Percentiles rank a stretch among this genome's conserved stretches.
These are phyloP conservation scores for Starmerella apis DNA, from an alignment of 805 yeast genomes.

Conservation along the genomic window DNA sequence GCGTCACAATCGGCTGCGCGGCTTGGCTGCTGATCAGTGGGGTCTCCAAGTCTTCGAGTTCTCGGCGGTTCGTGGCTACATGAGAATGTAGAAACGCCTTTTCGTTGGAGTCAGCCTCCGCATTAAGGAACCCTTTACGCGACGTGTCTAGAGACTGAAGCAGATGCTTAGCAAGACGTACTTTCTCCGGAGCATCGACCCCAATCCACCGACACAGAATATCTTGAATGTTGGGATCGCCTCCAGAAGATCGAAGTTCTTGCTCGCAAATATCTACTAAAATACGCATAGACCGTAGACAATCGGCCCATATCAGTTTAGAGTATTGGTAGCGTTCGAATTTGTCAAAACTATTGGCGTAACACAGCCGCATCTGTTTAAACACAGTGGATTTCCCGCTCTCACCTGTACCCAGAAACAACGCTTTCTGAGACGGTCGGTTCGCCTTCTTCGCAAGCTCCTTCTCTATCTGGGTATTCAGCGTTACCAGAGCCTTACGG, in stretches of 20 bases:
- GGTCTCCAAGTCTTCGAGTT: neutral
- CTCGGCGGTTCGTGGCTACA: neutral
- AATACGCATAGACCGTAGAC: slow-evolving; percentile 71
- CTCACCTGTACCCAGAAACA: slow-evolving; percentile 77
- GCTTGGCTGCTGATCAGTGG: slow-evolving; percentile 42
- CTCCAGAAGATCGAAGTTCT: slow-evolving; percentile 8
- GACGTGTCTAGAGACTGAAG: slow-evolving; percentile 21
- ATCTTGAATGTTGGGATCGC: neutral
- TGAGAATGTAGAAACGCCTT: slow-evolving; percentile 39
- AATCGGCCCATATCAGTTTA: slow-evolving; percentile 87
- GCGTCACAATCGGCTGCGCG: slow-evolving; percentile 18
- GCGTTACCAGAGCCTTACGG: slow-evolving; percentile 26
- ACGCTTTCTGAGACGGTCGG: slow-evolving; percentile 31
- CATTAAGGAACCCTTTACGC: slow-evolving; percentile 31
- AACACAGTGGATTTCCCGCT: slow-evolving; percentile 72
- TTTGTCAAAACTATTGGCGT: slow-evolving; percentile 71
- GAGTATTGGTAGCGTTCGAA: slow-evolving; percentile 72
- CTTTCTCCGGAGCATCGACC: neutral
- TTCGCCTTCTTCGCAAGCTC: slow-evolving; percentile 21
- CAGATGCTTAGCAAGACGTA: slow-evolving; percentile 1
- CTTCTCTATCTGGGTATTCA: slow-evolving; percentile 41
- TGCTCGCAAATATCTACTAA: slow-evolving; percentile 41
- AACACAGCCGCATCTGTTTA: slow-evolving; percentile 72
- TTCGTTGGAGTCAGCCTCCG: slow-evolving; percentile 45
- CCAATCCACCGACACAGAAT: slow-evolving; percentile 14